phyloP scores from a whole-genome alignment of 495 filamentous ascomycete species.

The Penicillium maclennaniae region DNA sequence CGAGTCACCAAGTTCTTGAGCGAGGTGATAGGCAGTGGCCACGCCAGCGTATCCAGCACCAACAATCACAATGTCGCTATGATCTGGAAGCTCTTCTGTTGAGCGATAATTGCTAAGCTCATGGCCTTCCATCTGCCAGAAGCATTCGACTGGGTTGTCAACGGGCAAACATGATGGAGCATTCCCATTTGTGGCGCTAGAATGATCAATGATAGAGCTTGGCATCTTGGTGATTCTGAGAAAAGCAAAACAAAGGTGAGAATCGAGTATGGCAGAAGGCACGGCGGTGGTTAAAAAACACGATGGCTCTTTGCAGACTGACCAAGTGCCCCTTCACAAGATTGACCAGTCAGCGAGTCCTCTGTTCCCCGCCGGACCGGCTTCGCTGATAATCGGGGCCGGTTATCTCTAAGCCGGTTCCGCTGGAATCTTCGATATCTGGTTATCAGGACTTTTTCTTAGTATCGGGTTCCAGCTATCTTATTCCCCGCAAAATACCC shows the following conservation, averaged over 20 bases:
- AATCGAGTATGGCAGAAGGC: not conserved
- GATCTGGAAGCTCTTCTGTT: constrained; percentile 40
- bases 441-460: not conserved
- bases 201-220: not conserved
- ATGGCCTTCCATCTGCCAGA: constrained; percentile 60
- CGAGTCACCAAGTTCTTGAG: constrained; percentile 24
- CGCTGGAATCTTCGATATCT: not conserved
- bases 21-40: constrained; percentile 56
- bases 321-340: not conserved
- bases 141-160: constrained; percentile 54
- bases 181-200: not conserved
- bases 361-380: not conserved
- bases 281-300: not conserved
- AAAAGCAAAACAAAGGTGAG: not conserved
- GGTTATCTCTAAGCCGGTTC: not conserved
- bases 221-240: not conserved
- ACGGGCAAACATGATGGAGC: constrained; percentile 33
- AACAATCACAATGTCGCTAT: constrained; percentile 61
- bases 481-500: not conserved
- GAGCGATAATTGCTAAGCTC: constrained; percentile 50
- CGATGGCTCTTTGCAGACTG: not conserved
- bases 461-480: not conserved
- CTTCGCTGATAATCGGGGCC: not conserved
- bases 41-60: constrained; percentile 69
- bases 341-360: not conserved